These are phyloP conservation scores for Pseudozyma sp. DNA, from an alignment of 1,284 basidiomycete genomes.

Conservation along the genomic window DNA sequence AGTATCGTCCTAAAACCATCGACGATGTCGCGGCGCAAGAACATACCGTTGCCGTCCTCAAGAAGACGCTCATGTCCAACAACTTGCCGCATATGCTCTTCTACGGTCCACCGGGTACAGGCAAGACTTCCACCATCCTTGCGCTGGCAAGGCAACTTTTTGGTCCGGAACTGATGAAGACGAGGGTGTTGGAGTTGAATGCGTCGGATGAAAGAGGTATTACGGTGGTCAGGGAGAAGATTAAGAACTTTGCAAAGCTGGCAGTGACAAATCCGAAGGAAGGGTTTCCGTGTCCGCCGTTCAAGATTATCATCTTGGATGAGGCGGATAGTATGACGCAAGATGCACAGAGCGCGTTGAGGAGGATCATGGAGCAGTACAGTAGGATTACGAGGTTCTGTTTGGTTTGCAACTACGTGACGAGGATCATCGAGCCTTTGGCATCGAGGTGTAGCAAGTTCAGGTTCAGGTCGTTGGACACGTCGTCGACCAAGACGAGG, in stretches of 20 bases:
- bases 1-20: constrained; percentile 97
- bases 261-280: constrained; percentile 68
- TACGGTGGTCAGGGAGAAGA: constrained; percentile 94
- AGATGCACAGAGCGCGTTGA: constrained; percentile 93
- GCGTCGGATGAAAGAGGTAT: constrained; percentile 99
- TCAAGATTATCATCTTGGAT: constrained; percentile 98
- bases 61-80: constrained; percentile 88
- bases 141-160: constrained; percentile 93
- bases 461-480: constrained; percentile 92
- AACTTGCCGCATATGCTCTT: constrained; percentile 99
- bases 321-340: constrained; percentile 99
- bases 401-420: constrained; percentile 99
- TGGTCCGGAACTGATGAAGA: constrained; percentile 93
- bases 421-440: constrained; percentile 93
- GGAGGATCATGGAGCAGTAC: constrained; percentile 98
- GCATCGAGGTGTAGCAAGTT: constrained; percentile 99
- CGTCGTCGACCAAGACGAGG: constrained; percentile 79
- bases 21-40: constrained; percentile 97
- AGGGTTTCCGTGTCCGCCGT: constrained; percentile 92
- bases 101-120: constrained; percentile 98
- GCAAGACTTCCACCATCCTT: constrained; percentile 98
- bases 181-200: constrained; percentile 96
- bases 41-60: constrained; percentile 90
- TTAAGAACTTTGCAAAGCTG: constrained; percentile 93
- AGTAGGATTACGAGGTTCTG: constrained; percentile 97